These are phyloP conservation scores for Eutrema yunnanense DNA, from an alignment of 345 rosid genomes.

Conservation along the genomic window DNA sequence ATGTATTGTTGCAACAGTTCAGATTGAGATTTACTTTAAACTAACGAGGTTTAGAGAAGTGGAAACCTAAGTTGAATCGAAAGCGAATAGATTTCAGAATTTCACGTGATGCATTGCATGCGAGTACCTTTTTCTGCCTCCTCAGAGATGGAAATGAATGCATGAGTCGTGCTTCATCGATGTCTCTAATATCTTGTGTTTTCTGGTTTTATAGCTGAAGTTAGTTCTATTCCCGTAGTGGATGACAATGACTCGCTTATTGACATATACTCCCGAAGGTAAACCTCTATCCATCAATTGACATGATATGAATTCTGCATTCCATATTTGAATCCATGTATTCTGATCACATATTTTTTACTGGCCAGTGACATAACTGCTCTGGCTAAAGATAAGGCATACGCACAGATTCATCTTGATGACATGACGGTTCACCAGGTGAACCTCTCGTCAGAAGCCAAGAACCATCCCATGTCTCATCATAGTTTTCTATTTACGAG, in stretches of 20 bases:
- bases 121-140: not conserved
- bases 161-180: not conserved
- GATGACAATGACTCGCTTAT: constrained; percentile 77
- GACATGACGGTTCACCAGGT: constrained; percentile 94
- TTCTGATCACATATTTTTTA: constrained; percentile 18
- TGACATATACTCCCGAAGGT: constrained; percentile 86
- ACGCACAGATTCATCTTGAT: constrained; percentile 84
- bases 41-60: not conserved
- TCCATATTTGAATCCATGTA: not conserved
- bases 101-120: not conserved
- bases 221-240: constrained; percentile 89
- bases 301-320: not conserved
- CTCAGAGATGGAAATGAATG: not conserved
- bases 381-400: constrained; percentile 83
- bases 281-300: not conserved
- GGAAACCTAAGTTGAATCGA: not conserved
- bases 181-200: constrained; percentile 8
- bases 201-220: constrained; percentile 54
- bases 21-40: not conserved
- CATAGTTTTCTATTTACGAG: not conserved
- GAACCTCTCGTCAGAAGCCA: constrained; percentile 15
- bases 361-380: constrained; percentile 74
- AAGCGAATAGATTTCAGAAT: not conserved
- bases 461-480: not conserved
- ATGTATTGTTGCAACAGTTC: not conserved